phyloP scores from a whole-genome alignment of 2,329 filamentous ascomycete species.

The Colletotrichum zoysiae region DNA sequence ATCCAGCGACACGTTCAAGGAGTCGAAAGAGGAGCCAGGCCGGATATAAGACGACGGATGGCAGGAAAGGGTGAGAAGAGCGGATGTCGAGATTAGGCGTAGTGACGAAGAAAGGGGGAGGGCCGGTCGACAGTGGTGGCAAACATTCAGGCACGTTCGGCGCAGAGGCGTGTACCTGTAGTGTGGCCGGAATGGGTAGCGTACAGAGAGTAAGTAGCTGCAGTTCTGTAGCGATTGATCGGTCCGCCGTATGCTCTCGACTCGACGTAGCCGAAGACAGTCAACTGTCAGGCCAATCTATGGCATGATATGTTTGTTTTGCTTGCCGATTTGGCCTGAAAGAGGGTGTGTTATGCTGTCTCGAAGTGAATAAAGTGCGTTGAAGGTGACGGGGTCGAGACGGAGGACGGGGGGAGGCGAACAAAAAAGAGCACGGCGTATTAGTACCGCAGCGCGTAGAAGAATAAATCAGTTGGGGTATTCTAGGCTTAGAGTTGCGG shows the following conservation, averaged over 20 bases:
- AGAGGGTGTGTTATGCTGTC: conserved; percentile 4
- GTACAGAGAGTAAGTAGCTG: background rate
- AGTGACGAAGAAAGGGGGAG: conserved; percentile 11
- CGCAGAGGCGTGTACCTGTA: conserved; percentile 15
- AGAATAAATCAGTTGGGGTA: conserved; percentile 20
- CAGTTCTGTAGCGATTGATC: background rate
- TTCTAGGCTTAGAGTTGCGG: conserved; percentile 7
- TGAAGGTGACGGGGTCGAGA: background rate
- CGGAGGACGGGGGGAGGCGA: background rate
- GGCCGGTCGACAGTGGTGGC: conserved; percentile 32
- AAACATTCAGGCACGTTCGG: conserved; percentile 25
- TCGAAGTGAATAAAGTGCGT: background rate
- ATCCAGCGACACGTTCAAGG: background rate
- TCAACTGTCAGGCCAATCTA: background rate
- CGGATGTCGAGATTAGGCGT: conserved; percentile 3
- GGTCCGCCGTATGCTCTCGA: background rate
- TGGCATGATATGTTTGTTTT: background rate
- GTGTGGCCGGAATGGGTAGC: conserved; percentile 8
- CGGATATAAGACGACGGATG: background rate
- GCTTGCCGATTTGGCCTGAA: background rate
- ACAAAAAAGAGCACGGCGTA: background rate
- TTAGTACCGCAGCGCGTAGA: conserved; percentile 4
- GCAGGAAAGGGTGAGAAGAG: background rate
- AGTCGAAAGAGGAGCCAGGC: background rate
- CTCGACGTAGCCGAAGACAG: background rate